Evolutionary conservation across 345 rosid species (phyloP).

Genomic region (Rubroshorea leprosula): DNA sequence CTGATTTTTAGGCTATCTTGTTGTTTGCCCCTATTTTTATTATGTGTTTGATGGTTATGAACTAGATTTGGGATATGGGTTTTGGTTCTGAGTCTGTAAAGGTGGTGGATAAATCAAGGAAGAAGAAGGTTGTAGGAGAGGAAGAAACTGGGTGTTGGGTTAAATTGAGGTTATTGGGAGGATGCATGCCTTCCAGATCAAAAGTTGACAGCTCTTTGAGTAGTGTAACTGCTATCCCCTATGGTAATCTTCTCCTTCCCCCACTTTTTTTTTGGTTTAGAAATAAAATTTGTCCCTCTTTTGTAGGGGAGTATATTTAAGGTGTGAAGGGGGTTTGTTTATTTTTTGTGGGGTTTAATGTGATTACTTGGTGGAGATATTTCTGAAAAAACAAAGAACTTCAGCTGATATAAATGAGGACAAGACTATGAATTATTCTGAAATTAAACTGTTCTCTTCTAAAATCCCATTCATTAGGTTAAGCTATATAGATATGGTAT

Average conservation of each 20-base stretch:
- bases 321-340: neutral
- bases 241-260: conserved; percentile 25
- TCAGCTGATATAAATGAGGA: neutral
- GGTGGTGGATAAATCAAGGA: conserved; percentile 25
- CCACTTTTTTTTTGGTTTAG: neutral
- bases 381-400: neutral
- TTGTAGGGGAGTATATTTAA: neutral
- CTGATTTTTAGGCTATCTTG: neutral
- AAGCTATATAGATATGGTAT: neutral
- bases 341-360: neutral
- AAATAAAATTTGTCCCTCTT: neutral
- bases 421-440: neutral
- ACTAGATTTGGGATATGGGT: conserved; percentile 25
- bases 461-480: neutral
- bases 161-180: conserved; percentile 42
- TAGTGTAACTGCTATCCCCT: conserved; percentile 37
- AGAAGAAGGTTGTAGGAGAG: conserved; percentile 40
- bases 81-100: conserved; percentile 30
- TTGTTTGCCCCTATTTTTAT: neutral
- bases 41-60: neutral
- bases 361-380: neutral
- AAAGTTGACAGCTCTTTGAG: conserved; percentile 72
- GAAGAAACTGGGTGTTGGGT: conserved; percentile 62
- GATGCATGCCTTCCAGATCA: conserved; percentile 75
- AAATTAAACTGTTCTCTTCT: neutral